Evolutionary conservation across 805 yeast genomes (phyloP).

Genomic region (Hanseniaspora clermontiae): DNA sequence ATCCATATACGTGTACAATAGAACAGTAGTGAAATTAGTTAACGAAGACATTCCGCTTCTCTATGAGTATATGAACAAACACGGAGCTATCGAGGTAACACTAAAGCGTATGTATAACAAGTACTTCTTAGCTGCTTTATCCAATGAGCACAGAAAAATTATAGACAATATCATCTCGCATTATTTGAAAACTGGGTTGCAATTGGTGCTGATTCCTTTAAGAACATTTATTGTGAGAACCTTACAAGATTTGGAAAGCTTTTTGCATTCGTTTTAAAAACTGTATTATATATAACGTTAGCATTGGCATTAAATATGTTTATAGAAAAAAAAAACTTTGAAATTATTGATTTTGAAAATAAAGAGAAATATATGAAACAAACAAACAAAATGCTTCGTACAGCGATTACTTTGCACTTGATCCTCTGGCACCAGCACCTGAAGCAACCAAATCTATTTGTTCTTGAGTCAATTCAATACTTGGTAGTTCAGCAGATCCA

Average conservation of each 20-base stretch:
- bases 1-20: conserved; percentile 2
- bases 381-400: too few species aligned
- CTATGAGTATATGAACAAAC: conserved; percentile 8
- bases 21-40: conserved; percentile 3
- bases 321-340: background rate
- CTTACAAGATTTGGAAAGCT: conserved; percentile 6
- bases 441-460: conserved; percentile 44
- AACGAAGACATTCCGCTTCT: conserved; percentile 8
- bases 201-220: background rate
- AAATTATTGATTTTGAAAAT: background rate
- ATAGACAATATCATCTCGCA: background rate
- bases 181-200: background rate
- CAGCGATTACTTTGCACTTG: conserved; percentile 34
- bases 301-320: background rate
- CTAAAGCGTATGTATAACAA: background rate
- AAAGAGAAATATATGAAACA: background rate
- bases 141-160: background rate
- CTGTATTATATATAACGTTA: background rate
- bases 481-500: conserved; percentile 41
- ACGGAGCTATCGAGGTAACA: conserved; percentile 1
- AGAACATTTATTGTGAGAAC: background rate
- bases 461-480: conserved; percentile 40
- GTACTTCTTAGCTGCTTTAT: background rate
- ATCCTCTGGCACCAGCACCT: conserved; percentile 67
- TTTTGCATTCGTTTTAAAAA: background rate